phyloP scores from a whole-genome alignment of 352 stramenopile genomes.

The Lagenidium sp. region DNA sequence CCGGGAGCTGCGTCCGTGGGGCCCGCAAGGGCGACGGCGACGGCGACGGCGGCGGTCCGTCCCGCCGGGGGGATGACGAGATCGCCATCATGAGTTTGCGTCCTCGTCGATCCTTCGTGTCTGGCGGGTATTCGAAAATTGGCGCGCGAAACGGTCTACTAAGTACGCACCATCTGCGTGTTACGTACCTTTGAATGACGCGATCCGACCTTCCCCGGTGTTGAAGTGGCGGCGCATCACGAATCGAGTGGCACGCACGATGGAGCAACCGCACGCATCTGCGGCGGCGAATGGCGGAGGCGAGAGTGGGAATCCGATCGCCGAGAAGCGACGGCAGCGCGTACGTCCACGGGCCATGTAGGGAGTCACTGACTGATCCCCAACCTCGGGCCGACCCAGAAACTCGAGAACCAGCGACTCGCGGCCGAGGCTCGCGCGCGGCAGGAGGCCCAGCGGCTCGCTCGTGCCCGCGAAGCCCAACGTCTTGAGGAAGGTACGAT shows the following conservation, averaged over 20 bases:
- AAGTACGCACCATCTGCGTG: conserved; percentile 6
- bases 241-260: background rate
- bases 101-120: no score
- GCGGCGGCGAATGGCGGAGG: background rate
- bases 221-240: conserved; percentile 1
- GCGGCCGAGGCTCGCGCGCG: conserved; percentile 38
- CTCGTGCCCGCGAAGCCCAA: conserved; percentile 36
- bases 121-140: conserved; percentile 9
- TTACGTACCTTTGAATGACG: background rate
- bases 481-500: conserved; percentile 30
- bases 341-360: conserved; percentile 8
- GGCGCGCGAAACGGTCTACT: conserved; percentile 1
- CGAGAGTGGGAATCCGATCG: conserved; percentile 13
- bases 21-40: background rate
- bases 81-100: no score
- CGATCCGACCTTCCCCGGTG: no score
- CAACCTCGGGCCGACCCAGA: conserved; percentile 17
- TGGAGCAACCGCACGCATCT: background rate
- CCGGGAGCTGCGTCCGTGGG: background rate
- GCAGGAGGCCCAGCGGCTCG: conserved; percentile 28
- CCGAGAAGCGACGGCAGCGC: conserved; percentile 18
- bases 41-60: no score
- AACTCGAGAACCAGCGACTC: conserved; percentile 63
- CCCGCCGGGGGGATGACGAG: no score
- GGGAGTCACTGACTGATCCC: no score